Evolutionary conservation across 2,329 filamentous ascomycete genomes (phyloP).

Genomic region (Colletotrichum agaves): DNA sequence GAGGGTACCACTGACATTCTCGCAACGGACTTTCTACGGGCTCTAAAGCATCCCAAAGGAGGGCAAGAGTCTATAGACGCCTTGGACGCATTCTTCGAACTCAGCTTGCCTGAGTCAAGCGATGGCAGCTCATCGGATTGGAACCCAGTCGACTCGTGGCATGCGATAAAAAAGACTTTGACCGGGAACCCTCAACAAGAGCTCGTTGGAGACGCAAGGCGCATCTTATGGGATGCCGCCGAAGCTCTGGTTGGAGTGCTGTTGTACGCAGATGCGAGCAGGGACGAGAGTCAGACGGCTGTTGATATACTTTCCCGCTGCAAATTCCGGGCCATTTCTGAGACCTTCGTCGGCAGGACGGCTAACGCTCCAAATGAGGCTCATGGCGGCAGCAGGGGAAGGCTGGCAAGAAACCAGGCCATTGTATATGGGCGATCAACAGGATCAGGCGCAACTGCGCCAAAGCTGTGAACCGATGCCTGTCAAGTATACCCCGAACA

Average conservation of each 20-base stretch:
- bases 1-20: conserved; percentile 80
- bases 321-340: conserved; percentile 37
- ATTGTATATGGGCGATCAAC: conserved; percentile 50
- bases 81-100: conserved; percentile 53
- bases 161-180: conserved; percentile 49
- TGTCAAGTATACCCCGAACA: not conserved
- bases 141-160: conserved; percentile 52
- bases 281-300: conserved; percentile 49
- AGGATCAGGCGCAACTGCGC: not conserved
- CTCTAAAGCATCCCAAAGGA: conserved; percentile 54
- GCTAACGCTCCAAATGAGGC: not conserved
- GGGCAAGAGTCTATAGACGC: conserved; percentile 53
- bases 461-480: conserved; percentile 5
- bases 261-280: conserved; percentile 53
- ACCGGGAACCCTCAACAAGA: conserved; percentile 48
- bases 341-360: not conserved
- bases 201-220: conserved; percentile 58
- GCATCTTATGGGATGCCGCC: conserved; percentile 55
- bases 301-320: conserved; percentile 49
- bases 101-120: not conserved
- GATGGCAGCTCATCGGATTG: conserved; percentile 38
- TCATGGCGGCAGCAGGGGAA: not conserved
- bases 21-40: conserved; percentile 53
- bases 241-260: conserved; percentile 57
- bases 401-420: conserved; percentile 45